phyloP scores from a whole-genome alignment of 1,139 yeast genomes.

The Eremothecium coryli region DNA sequence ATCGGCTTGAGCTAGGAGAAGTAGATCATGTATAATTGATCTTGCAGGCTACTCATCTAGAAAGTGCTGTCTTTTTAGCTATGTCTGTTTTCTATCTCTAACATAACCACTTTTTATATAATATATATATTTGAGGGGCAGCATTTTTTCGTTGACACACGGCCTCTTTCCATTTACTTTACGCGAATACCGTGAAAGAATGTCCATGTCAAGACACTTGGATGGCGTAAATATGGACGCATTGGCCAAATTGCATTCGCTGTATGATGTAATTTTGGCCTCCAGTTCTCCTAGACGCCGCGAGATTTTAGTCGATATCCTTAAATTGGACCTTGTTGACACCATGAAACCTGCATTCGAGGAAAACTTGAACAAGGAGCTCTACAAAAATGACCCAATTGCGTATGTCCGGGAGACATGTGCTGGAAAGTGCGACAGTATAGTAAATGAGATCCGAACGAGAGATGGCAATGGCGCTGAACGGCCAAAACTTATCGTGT shows the following conservation, averaged over 20 bases:
- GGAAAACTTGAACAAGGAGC: constrained; percentile 58
- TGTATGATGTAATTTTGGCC: constrained; percentile 48
- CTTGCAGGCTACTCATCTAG: too few relatives aligned
- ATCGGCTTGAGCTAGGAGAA: constrained; percentile 26
- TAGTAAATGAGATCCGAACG: constrained; percentile 37
- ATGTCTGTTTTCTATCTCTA: too few relatives aligned
- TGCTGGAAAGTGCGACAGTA: constrained; percentile 51
- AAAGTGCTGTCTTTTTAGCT: too few relatives aligned
- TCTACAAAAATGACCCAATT: constrained; percentile 25
- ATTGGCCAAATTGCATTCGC: too few relatives aligned
- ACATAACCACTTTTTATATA: too few relatives aligned
- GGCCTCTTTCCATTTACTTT: too few relatives aligned
- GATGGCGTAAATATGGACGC: too few relatives aligned
- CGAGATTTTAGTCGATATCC: constrained; percentile 50
- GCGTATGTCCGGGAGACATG: constrained; percentile 69
- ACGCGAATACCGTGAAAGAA: too few relatives aligned
- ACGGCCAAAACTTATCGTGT: constrained; percentile 35
- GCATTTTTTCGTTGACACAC: too few relatives aligned
- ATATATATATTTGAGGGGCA: too few relatives aligned
- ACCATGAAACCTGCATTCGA: constrained; percentile 40
- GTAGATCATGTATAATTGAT: constrained; percentile 1
- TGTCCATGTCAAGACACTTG: too few relatives aligned
- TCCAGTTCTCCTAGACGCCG: constrained; percentile 76
- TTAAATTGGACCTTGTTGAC: constrained; percentile 52
- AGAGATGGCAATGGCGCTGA: constrained; percentile 5